Evolutionary conservation across 176 grass and related monocot species (phyloP).

Genomic region (Aegilops tauschii): DNA sequence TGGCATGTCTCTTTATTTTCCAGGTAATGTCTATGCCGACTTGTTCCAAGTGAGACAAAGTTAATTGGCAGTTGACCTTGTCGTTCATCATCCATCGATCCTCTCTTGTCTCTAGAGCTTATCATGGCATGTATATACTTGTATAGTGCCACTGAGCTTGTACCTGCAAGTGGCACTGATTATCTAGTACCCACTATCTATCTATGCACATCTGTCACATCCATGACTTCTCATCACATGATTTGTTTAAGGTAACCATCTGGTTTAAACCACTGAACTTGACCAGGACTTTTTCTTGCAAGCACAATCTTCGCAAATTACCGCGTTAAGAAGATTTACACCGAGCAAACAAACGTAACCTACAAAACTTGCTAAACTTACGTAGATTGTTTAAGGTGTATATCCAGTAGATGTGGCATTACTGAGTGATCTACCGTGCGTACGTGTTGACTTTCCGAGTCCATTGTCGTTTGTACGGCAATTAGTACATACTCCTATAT

Average conservation of each 20-base stretch:
- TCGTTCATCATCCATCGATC: neutral
- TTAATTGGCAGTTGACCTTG: constrained; percentile 16
- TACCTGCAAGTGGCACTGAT: constrained; percentile 11
- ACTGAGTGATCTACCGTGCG: no score
- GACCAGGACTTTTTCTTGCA: neutral
- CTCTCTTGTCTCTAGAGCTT: neutral
- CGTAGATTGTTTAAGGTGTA: no score
- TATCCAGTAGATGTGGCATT: no score
- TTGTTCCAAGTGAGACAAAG: neutral
- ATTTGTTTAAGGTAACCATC: neutral
- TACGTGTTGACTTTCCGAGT: neutral
- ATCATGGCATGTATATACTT: neutral
- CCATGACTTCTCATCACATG: neutral
- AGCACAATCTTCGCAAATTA: neutral
- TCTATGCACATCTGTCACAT: neutral
- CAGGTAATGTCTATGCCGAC: neutral
- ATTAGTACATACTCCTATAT: neutral
- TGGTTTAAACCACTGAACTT: neutral
- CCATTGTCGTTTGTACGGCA: neutral
- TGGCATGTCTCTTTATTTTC: neutral
- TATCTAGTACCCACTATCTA: constrained; percentile 6
- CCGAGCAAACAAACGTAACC: no score
- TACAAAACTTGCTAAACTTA: no score
- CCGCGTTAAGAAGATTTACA: neutral
- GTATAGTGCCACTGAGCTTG: neutral